Evolutionary conservation across 345 rosid genomes (phyloP).

Genomic region (Ailanthus altissimus): DNA sequence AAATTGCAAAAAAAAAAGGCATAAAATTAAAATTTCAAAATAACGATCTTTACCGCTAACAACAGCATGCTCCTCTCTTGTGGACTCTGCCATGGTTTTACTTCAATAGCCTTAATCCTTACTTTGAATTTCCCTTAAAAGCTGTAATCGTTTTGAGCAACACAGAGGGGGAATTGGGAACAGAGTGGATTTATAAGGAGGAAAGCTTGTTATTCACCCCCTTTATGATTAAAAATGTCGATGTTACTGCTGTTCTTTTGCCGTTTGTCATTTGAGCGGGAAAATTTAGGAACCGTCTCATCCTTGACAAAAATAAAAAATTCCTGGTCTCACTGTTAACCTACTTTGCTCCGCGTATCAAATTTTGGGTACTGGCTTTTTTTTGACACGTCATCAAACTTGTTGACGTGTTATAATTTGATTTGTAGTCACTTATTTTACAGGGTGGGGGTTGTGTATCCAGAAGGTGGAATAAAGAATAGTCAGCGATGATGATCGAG

Average conservation of each 20-base stretch:
- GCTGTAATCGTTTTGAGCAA: background rate
- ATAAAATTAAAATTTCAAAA: background rate
- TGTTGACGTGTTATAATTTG: constrained; percentile 2
- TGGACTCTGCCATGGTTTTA: constrained; percentile 45
- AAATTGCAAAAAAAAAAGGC: background rate
- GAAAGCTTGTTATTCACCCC: background rate
- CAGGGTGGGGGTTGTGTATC: background rate
- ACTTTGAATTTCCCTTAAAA: background rate
- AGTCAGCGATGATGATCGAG: background rate
- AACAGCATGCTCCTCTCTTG: constrained; percentile 42
- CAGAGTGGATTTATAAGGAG: constrained; percentile 10
- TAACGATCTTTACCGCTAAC: constrained; percentile 43
- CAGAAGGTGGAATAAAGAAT: background rate
- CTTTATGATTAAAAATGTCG: background rate
- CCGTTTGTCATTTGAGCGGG: constrained; percentile 25
- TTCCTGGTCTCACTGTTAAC: background rate
- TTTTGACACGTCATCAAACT: background rate
- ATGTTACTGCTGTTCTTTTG: constrained; percentile 3
- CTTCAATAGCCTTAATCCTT: no score
- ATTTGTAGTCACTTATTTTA: background rate
- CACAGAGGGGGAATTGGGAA: background rate
- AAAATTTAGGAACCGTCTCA: constrained; percentile 20
- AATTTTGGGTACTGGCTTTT: background rate
- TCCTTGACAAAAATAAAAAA: constrained; percentile 2
- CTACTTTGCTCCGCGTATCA: background rate